Base-by-base conservation (phyloP, 352 stramenopile genomes). In the Phytophthora multivora region DNA sequence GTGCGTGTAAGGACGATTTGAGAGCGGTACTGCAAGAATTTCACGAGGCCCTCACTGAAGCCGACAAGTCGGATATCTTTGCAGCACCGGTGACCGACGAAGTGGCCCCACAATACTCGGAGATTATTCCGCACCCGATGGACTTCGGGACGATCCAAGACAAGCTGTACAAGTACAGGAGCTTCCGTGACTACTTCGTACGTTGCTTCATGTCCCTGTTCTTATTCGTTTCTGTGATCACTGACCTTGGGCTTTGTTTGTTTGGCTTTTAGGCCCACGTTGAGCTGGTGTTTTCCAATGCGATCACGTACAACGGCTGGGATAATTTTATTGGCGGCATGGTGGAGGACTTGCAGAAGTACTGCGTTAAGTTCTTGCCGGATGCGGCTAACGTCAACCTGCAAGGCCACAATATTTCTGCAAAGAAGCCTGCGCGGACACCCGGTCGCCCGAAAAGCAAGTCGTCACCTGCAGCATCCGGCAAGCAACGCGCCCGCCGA, bases 111-210 rank as follows among this genome's bases (percentile, higher is more conserved):
- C 86, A 89, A n/a, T 98, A 98, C 59, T 96, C 79, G 10, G 70
- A 91, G 41, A 80, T 97, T 39, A 91, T 98, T 57, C 52, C 51
- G 19, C 79, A 88, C 38, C 95, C 95, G 10, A 98, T 97, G 86
- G 94, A 98, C 78, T 98, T 98, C 73, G 85, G 89, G n/a, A 97
- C 86, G 5, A 98, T 98, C 66, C 75, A 83, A 48, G 77, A 91
- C 21, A 91, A 88, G 49, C 75, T 98, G 52, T 52, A 75, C 35
- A 73, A 78, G 41, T 96, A 92, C 69, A 59, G 55, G 23, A 75
- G 70, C 47, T 93, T 96, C 56, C 66, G 69, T 33, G 73, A 87
- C 25, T 96, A 96, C 59, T 91, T 91, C 46, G 87, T 95, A 88
- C 62, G 76, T 80, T 13, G 11, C 11, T 12, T 33, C 28, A 33